Conservation (phyloP, 148 eudicot genomes). For the Persicaria maculosa region DNA sequence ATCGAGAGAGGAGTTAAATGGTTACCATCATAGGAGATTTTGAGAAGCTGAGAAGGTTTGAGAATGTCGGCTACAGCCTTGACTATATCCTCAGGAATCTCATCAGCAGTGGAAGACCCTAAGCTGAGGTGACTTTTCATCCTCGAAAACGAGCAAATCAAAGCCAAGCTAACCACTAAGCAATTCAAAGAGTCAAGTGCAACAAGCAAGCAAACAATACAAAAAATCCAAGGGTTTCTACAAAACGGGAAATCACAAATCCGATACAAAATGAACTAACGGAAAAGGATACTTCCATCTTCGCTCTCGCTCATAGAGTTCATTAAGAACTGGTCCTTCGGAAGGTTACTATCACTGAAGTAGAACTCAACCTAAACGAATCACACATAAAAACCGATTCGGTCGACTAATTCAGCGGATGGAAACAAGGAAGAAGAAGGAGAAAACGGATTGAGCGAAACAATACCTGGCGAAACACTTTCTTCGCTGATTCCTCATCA, state of each 20-base stretch:
- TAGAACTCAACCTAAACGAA: constrained; percentile 76
- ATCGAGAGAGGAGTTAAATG: neutral
- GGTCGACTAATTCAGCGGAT: neutral
- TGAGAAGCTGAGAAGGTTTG: constrained; percentile 58
- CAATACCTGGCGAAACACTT: constrained; percentile 77
- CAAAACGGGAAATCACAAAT: neutral
- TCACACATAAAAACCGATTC: neutral
- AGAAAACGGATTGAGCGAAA: neutral
- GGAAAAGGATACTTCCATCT: constrained; percentile 85
- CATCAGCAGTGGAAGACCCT: constrained; percentile 68
- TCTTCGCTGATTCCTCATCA: constrained; percentile 68
- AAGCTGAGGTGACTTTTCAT: constrained; percentile 70
- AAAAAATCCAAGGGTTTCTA: neutral
- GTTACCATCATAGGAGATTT: constrained; percentile 83
- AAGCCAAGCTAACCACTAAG: constrained; percentile 84
- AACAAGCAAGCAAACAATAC: constrained; percentile 13
- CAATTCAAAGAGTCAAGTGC: constrained; percentile 39
- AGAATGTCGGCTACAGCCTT: constrained; percentile 68
- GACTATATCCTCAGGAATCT: constrained; percentile 58
- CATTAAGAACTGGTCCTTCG: constrained; percentile 56
- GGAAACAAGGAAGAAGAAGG: neutral
- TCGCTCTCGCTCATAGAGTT: constrained; percentile 57
- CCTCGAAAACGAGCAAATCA: constrained; percentile 79
- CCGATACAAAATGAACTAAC: neutral
- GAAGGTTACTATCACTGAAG: constrained; percentile 92